Evolutionary conservation across 1,284 basidiomycete species (phyloP), one percentile per base, ranked within the genome.

Genomic region (Ceratobasidium sp.): DNA sequence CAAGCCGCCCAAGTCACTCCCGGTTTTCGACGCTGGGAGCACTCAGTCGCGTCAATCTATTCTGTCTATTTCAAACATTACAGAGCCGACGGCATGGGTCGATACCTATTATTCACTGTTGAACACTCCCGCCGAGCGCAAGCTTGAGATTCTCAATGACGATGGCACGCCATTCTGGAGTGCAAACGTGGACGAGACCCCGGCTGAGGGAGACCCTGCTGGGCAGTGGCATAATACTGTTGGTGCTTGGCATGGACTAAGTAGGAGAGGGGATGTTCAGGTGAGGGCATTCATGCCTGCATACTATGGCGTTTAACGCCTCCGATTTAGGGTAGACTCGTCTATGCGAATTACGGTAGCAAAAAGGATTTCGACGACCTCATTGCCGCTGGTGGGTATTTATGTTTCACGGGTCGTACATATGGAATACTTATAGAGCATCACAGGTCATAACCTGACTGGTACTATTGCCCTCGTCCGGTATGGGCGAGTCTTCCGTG

Each of bases 381-480:
- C 8, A 84, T 88, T 51, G 83, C 83, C 37, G 81, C 85, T 78
- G 86, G 85, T 84, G 51, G 66, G 80, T 77, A 40, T 13, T 19
- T 40, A 8, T 22, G 15, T n/a, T 37, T 32, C 4, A 25, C 11
- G 11, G 17, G 32, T 52, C 15, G 32, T 22, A 13, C 51, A 7
- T 15, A 9, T 37, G 15, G 22, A 15, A 25, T 44, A 6, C 13
- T 37, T n/a, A 46, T 64, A 15, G n/a, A 46, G 34, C 46, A 77
- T n/a, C 25, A 82, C 85, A 81, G 95, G 95, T 6, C 87, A 91
- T 62, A 87, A 95, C 81, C 86, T 97, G 75, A 91, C 87, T 0
- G 95, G 91, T 74, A 94, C 93, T 81, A 91, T 98, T 76, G 92
- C 92, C n/a, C 86, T 98, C 15, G 89, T 89, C 70, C 92, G 95